Evolutionary conservation across 129 eudicot species (phyloP), one percentile per base, ranked within the genome.

Genomic region (Arctium lappa): DNA sequence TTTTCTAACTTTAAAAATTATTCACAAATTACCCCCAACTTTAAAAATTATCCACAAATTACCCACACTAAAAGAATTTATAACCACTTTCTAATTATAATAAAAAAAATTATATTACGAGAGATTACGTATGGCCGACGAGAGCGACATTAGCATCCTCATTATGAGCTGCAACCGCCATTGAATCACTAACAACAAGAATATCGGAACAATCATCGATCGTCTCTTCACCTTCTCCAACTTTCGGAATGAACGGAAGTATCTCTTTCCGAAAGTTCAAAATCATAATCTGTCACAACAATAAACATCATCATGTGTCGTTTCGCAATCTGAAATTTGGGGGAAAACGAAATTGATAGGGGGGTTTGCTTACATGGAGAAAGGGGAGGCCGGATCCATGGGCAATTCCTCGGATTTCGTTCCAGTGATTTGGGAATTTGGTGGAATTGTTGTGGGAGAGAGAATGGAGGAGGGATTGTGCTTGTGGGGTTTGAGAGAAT

Each of bases 81-180:
- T 22, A 22, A 22, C 27, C 27, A 22, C 27, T 22, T 22, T 22
- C 27, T 22, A 22, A 22, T 22, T 22, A 22, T 22, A 0, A 22
- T 22, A 22, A 22, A 22, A 22, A 22, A 22, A 22, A 22, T 22
- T 22, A 22, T 22, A 22, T 22, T 22, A 22, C 27, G 27, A 46
- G 40, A 8, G 29, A 88, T 81, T 90, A 95, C 99, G 93, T 91
- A 77, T 93, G 98, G 33, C 97, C 99, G 62, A 95, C 81, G 22
- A 93, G 90, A 36, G 97, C 94, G 44, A 93, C 94, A 76, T 93
- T 93, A 65, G 97, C 99, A 82, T 91, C 98, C 87, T 95, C 99
- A 71, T 95, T 95, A 79, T 95, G 99, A 69, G 89, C 99, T n/a
- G 92, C 99, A 80, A 93, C 80, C 34, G 99, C 97, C 93, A 93